These are phyloP conservation scores for carrot (Daucus carota) DNA, from an alignment of 129 eudicot species.

Conservation along the genomic window DNA sequence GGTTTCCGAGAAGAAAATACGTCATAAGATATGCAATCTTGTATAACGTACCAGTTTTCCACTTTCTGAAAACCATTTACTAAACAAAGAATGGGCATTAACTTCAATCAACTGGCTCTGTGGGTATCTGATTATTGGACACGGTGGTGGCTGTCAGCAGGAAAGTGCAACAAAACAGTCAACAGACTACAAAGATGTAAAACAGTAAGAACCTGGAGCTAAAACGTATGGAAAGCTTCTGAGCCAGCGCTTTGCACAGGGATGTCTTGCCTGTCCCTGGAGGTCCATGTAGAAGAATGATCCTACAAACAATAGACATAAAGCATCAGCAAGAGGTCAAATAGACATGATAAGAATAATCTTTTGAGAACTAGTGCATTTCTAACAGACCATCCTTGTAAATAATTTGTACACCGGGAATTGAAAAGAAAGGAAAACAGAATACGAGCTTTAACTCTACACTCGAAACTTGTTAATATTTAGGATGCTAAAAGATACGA, in stretches of 20 bases:
- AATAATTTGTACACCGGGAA: neutral
- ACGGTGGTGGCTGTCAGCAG: constrained; percentile 8
- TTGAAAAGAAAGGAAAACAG: neutral
- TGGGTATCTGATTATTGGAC: constrained; percentile 54
- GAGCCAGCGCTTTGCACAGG: constrained; percentile 94
- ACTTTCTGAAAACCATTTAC: constrained; percentile 99
- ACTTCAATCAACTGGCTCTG: constrained; percentile 85
- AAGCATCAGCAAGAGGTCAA: neutral
- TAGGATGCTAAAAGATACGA: neutral
- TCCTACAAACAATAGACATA: constrained; percentile 43
- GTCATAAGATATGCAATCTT: neutral
- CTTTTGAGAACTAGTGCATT: neutral
- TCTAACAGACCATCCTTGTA: neutral
- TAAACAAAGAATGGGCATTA: constrained; percentile 94
- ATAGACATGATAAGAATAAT: neutral
- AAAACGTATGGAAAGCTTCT: constrained; percentile 87
- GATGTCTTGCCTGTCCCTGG: constrained; percentile 99
- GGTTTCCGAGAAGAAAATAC: neutral
- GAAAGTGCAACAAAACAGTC: neutral
- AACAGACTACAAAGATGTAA: constrained; percentile 1
- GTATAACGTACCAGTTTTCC: constrained; percentile 70
- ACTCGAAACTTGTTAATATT: neutral
- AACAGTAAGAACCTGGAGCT: constrained; percentile 54
- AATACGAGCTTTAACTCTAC: neutral
- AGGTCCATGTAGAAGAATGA: constrained; percentile 95